Evolutionary conservation across 2,329 filamentous ascomycete species (phyloP), one percentile per base, ranked within the genome.

Genomic region (Ophiostoma novo-ulmi): DNA sequence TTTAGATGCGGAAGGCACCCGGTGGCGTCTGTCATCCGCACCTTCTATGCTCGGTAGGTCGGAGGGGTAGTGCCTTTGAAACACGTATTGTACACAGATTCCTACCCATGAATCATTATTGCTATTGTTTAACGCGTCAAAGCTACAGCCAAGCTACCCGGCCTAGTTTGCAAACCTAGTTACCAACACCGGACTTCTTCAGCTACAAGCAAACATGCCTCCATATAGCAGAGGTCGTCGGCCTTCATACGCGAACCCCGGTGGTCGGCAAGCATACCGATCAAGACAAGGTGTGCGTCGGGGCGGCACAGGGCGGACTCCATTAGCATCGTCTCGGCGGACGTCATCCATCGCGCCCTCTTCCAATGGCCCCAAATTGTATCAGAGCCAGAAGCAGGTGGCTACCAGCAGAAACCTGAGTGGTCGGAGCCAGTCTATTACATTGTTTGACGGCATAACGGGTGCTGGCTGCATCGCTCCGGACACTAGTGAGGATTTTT

Each of bases 31-130:
- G 58, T 26, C 26, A n/a, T 6, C 58, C 5, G 58, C 58, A 35
- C 58, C 58, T 63, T 63, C 58, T 13, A 31, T 63, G 58, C 58
- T 63, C 58, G 58, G 58, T 35, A 63, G 11, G 14, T 17, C 26
- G 26, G 58, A 26, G 58, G 58, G 58, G 58, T 17, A 35, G 11
- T 58, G 52, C 22, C 52, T 26, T 26, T 58, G 5, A n/a, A 58
- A 10, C 8, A 26, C 11, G n/a, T 55, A 55, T 55, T 44, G 14
- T 44, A 17, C 17, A 1, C 44, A 48, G 44, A 20, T 20, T n/a
- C 5, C 44, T 48, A 8, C 44, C 44, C 44, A 48, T 20, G 17
- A 20, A 48, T 48, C 17, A n/a, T 48, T 7, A 8, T 48, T 20
- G 17, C 44, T 48, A n/a, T 7, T 6, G 44, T 1, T 20, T n/a